These are phyloP conservation scores for Bipolaris cookei DNA, from an alignment of 2,329 filamentous ascomycete genomes.

Conservation along the genomic window DNA sequence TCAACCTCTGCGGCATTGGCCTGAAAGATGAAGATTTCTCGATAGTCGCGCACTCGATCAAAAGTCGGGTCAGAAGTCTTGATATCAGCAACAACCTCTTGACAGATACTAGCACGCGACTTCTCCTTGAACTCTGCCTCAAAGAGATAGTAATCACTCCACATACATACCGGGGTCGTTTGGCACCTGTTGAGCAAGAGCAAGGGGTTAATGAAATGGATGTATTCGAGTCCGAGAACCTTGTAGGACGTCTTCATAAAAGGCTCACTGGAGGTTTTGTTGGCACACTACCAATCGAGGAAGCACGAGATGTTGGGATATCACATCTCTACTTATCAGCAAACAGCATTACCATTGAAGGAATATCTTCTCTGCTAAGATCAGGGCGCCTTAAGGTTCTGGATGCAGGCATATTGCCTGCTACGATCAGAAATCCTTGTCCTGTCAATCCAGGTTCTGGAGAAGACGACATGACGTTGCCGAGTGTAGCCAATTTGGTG, in stretches of 20 bases:
- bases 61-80: constrained; percentile 60
- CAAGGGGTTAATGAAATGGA: constrained; percentile 47
- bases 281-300: constrained; percentile 62
- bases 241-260: constrained; percentile 59
- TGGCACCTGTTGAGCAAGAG: constrained; percentile 31
- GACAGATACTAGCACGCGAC: constrained; percentile 61
- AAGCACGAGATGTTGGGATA: constrained; percentile 61
- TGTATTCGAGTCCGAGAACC: constrained; percentile 50
- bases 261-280: constrained; percentile 52
- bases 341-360: constrained; percentile 63
- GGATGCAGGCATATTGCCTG: constrained; percentile 59
- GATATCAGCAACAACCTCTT: constrained; percentile 64
- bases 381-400: constrained; percentile 61
- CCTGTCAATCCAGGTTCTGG: neutral
- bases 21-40: constrained; percentile 61
- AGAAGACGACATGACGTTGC: constrained; percentile 42
- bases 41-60: constrained; percentile 60
- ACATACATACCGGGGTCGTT: constrained; percentile 20
- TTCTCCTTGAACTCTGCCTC: constrained; percentile 61
- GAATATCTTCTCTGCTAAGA: constrained; percentile 59
- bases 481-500: constrained; percentile 62
- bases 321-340: constrained; percentile 66
- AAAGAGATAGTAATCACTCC: constrained; percentile 27
- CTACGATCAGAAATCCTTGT: constrained; percentile 18
- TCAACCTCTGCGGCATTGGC: constrained; percentile 62